phyloP scores from a whole-genome alignment of 345 rosid genomes.

The Eucalyptus globulus region DNA sequence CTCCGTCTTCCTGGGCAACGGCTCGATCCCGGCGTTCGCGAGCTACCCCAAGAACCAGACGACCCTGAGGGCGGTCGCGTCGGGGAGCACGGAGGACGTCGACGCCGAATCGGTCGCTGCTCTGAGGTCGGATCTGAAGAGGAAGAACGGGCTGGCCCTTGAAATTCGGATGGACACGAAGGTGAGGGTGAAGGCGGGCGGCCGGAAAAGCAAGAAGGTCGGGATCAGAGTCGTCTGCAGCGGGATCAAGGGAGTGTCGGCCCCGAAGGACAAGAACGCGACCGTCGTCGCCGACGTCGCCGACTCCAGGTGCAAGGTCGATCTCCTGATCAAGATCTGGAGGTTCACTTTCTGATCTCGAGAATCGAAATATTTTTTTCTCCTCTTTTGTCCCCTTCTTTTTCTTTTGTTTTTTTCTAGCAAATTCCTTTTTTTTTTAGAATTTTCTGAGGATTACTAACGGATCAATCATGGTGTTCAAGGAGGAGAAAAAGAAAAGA shows the following conservation, averaged over 20 bases:
- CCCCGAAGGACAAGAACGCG: conserved; percentile 71
- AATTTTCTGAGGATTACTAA: not conserved
- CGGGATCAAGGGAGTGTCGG: conserved; percentile 39
- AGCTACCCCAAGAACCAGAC: conserved; percentile 54
- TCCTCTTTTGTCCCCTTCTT: not conserved
- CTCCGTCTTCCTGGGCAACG: conserved; percentile 53
- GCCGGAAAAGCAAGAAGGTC: conserved; percentile 57
- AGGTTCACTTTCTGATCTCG: conserved; percentile 46
- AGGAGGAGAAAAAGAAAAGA: not conserved
- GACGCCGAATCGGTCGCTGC: conserved; percentile 50
- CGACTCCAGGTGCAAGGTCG: conserved; percentile 62
- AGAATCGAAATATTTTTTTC: not conserved
- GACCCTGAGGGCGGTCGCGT: conserved; percentile 33
- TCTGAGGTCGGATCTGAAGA: conserved; percentile 71
- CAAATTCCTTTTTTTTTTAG: not conserved
- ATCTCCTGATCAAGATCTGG: conserved; percentile 90
- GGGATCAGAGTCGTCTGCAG: conserved; percentile 70
- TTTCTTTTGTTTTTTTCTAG: not conserved
- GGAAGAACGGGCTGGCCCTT: conserved; percentile 25
- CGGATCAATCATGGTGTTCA: not conserved
- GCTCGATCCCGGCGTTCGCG: conserved; percentile 51
- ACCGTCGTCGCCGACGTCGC: conserved; percentile 43
- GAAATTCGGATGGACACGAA: conserved; percentile 54
- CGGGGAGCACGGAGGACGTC: conserved; percentile 38
- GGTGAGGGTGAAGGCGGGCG: conserved; percentile 46